Conservation (phyloP, 2,329 filamentous ascomycete species). For the Epichloe uncinata region DNA sequence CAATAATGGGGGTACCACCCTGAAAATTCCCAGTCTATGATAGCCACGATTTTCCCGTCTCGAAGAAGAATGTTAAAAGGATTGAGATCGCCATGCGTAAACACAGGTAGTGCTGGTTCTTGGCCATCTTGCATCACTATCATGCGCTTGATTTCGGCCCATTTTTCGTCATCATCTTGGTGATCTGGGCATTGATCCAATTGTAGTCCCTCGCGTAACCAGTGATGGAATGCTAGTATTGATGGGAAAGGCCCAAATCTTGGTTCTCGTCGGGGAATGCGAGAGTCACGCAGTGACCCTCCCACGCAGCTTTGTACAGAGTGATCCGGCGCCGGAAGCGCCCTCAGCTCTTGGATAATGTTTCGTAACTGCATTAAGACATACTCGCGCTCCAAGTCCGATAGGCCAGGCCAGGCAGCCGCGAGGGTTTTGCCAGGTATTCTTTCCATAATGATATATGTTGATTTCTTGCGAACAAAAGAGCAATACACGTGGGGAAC, state of each 20-base stretch:
- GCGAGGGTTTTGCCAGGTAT: conserved; percentile 13
- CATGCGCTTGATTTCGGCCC: conserved; percentile 20
- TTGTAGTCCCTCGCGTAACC: conserved; percentile 16
- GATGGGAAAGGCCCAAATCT: conserved; percentile 20
- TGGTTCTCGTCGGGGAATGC: conserved; percentile 9
- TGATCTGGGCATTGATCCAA: conserved; percentile 9
- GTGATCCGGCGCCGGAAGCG: conserved; percentile 8
- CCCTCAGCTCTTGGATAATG: conserved; percentile 13
- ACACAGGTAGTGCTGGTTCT: conserved; percentile 22
- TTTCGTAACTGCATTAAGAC: conserved; percentile 12
- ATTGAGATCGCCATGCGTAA: conserved; percentile 34
- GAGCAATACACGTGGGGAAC: conserved; percentile 11
- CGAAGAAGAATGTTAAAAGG: conserved; percentile 28
- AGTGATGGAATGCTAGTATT: conserved; percentile 18
- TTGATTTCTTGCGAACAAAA: conserved; percentile 23
- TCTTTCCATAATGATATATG: conserved; percentile 34
- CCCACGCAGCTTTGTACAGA: conserved; percentile 14
- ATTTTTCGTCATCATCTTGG: conserved; percentile 10
- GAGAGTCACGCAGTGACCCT: conserved; percentile 16
- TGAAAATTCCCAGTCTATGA: conserved; percentile 24
- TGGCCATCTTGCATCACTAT: conserved; percentile 20
- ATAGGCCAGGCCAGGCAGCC: conserved; percentile 6
- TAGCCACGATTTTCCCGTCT: conserved; percentile 28
- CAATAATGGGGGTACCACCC: conserved; percentile 22
- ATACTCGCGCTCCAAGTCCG: conserved; percentile 2